These are phyloP conservation scores for Antrodiella citrinella DNA, from an alignment of 768 basidiomycete genomes.

Conservation along the genomic window DNA sequence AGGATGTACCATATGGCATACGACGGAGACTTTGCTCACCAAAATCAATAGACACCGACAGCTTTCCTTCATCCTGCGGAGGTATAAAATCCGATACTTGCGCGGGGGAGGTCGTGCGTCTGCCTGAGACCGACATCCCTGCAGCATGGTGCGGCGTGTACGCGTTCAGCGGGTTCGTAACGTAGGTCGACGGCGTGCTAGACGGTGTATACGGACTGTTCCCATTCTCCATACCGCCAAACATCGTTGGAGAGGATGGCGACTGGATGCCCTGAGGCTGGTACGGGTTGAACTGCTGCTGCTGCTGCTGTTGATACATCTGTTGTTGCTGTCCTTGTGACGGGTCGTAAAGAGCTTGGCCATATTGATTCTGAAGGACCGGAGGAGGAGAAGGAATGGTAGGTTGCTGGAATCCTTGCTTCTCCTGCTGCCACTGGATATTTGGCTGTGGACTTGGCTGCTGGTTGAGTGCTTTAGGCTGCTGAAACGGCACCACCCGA, in stretches of 20 bases:
- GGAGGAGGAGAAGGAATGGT: conserved; percentile 41
- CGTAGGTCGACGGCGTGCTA: not conserved
- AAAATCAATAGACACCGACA: conserved; percentile 80
- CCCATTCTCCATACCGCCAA: conserved; percentile 8
- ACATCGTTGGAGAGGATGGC: conserved; percentile 11
- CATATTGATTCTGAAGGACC: conserved; percentile 21
- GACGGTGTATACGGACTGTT: conserved; percentile 7
- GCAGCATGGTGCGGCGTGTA: conserved; percentile 1
- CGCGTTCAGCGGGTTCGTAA: not conserved
- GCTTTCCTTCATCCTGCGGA: conserved; percentile 55
- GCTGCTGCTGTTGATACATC: conserved; percentile 9
- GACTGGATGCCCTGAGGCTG: conserved; percentile 10
- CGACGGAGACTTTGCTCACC: conserved; percentile 34
- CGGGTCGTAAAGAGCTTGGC: no score
- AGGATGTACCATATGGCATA: not conserved
- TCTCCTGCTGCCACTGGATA: conserved; percentile 28
- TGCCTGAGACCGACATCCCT: conserved; percentile 14
- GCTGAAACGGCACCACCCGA: conserved; percentile 17
- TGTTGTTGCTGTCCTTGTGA: conserved; percentile 8
- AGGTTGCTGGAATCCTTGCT: conserved; percentile 34
- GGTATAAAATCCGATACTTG: conserved; percentile 6
- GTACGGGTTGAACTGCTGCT: conserved; percentile 8
- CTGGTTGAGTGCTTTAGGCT: conserved; percentile 30
- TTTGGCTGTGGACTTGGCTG: conserved; percentile 41
- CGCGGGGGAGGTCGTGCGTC: conserved; percentile 13